Base-by-base conservation (phyloP, 495 filamentous ascomycete species). In the Annulohypoxylon moriforme region DNA sequence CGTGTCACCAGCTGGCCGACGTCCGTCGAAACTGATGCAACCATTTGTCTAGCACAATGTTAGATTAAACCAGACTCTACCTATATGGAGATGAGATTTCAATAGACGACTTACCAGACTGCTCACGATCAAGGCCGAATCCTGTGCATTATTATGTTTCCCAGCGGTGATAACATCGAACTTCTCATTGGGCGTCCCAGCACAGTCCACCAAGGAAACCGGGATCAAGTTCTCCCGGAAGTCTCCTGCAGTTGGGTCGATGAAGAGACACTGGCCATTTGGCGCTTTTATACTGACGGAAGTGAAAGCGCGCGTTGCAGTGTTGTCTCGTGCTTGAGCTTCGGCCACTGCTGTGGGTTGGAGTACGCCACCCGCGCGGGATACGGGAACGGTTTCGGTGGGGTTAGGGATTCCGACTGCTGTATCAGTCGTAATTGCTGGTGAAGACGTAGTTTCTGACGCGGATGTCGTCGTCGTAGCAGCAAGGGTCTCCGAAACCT, bases 181-280 rank as follows among this genome's bases (percentile, higher is more conserved):
- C 75, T 85, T 85, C 79, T 88, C 85, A 25, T 83, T 84, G 6
- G 83, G 78, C 8, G 76, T 66, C 7, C 84, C 84, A 0, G 76
- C 72, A 74, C 85, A 88, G 0, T 76, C 64, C 22, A 84, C 82
- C 11, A 86, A 34, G 4, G 75, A 72, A 11, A 88, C 77, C 0
- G 85, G 85, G 46, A 88, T 86, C 44, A 88, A 67, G 63, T 88
- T 87, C 74, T 87, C 77, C 0, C 85, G 81, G 76, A 88, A 88
- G 44, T 88, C 85, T 20, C 85, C 85, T 1, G 84, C 85, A 0
- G 82, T 85, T 0, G 85, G 83, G 57, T 88, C 81, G 61, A 88
- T 72, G 56, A 83, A 87, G 34, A 88, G 78, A 53, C 85, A 88
- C 44, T 84, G 75, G 5, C 85, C 85, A 53, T 85, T 80, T 0